These are phyloP conservation scores for Ilex aquifolium DNA, from an alignment of 257 asterid species.

Conservation along the genomic window DNA sequence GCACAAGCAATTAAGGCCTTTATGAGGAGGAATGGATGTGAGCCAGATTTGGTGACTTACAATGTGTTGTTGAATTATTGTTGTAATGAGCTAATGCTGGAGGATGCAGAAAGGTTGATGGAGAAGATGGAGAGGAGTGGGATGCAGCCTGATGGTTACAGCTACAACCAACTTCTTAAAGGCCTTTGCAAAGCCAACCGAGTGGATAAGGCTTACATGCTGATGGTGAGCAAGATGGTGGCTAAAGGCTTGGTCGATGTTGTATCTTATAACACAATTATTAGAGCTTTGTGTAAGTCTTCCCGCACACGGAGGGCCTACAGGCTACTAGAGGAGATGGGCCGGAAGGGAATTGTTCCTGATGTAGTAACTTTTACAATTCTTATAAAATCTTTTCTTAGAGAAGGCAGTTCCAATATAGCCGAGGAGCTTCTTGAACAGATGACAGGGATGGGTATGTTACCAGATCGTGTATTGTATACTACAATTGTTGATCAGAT, in stretches of 20 bases:
- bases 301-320: constrained; percentile 50
- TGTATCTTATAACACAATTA: constrained; percentile 82
- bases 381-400: constrained; percentile 66
- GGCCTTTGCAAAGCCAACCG: constrained; percentile 82
- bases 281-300: constrained; percentile 57
- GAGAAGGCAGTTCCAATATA: constrained; percentile 51
- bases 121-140: constrained; percentile 64
- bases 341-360: constrained; percentile 58
- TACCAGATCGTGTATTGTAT: constrained; percentile 61
- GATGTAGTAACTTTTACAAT: constrained; percentile 75
- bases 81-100: constrained; percentile 64
- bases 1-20: constrained; percentile 69
- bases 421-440: constrained; percentile 66
- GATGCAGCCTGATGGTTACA: constrained; percentile 63
- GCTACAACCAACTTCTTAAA: constrained; percentile 78
- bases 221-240: constrained; percentile 66
- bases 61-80: constrained; percentile 70
- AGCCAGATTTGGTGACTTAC: constrained; percentile 73
- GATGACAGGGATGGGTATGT: constrained; percentile 50
- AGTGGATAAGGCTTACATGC: constrained; percentile 59
- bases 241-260: constrained; percentile 65
- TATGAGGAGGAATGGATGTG: constrained; percentile 84
- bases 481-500: constrained; percentile 65
- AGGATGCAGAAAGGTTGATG: constrained; percentile 68
- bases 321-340: constrained; percentile 67